Conservation (phyloP, 1,139 yeast genomes). For the Waltiozyma sp. region DNA sequence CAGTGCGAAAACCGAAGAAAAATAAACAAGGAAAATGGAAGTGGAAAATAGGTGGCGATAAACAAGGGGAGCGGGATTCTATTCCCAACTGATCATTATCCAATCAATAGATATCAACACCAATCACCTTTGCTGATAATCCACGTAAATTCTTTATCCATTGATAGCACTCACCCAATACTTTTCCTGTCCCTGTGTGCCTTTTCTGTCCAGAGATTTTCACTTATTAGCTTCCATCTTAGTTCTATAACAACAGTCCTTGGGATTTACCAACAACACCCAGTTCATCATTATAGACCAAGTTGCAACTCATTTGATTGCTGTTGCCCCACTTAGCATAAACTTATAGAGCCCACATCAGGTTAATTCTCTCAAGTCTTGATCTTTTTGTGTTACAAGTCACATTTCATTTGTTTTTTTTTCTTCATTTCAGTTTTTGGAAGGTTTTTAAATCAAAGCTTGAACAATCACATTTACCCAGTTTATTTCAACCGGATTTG, state of each 20-base stretch:
- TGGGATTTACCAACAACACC: not conserved
- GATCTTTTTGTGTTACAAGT: not conserved
- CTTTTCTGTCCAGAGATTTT: slow-evolving; percentile 4
- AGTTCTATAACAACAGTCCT: slow-evolving; percentile 1
- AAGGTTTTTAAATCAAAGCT: not conserved
- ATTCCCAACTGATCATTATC: too few relatives aligned
- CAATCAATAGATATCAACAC: not conserved
- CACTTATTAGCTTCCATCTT: slow-evolving; percentile 3
- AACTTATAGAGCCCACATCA: not conserved
- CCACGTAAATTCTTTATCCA: not conserved
- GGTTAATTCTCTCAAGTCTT: not conserved
- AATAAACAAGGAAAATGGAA: not conserved
- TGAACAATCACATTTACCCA: not conserved
- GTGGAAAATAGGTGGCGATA: not conserved
- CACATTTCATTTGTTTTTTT: not conserved
- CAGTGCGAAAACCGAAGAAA: not conserved
- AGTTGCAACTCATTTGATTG: slow-evolving; percentile 11
- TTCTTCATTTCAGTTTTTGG: not conserved
- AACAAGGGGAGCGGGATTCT: not conserved
- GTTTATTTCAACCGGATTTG: slow-evolving; percentile 1
- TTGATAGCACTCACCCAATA: not conserved
- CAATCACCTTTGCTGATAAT: not conserved
- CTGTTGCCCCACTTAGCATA: slow-evolving; percentile 4
- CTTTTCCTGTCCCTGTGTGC: not conserved
- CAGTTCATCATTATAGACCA: not conserved